Percentiles rank a stretch among this genome's conserved stretches.
phyloP scores from a whole-genome alignment of 176 grass and related monocot species.

The barley (Hordeum vulgare) region MorexV3_pseudomolecules_assembly NC_058519.1:79282781-79283280 shows the following conservation, averaged over 20 bases:
- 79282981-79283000: background rate
- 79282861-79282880: slow-evolving; percentile 82
- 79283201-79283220: slow-evolving; percentile 75
- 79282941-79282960: slow-evolving; percentile 66
- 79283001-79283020: slow-evolving; percentile 8
- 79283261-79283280: slow-evolving; percentile 85
- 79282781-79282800: slow-evolving; percentile 85
- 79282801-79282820: slow-evolving; percentile 44
- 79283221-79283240: slow-evolving; percentile 65
- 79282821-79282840: slow-evolving; percentile 59
- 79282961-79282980: slow-evolving; percentile 72
- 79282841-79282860: slow-evolving; percentile 86
- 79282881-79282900: slow-evolving; percentile 85
- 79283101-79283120: slow-evolving; percentile 85
- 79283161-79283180: slow-evolving; percentile 85
- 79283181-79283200: slow-evolving; percentile 94
- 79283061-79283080: slow-evolving; percentile 68
- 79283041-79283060: slow-evolving; percentile 90
- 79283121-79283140: slow-evolving; percentile 99
- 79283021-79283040: slow-evolving; percentile 31
- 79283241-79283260: slow-evolving; percentile 73
- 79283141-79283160: slow-evolving; percentile 89
- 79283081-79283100: slow-evolving; percentile 64
- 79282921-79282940: slow-evolving; percentile 55
- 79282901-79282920: slow-evolving; percentile 45